phyloP scores from a whole-genome alignment of 2,329 filamentous ascomycete genomes.

The Phaeosphaeriaceae sp. region DNA sequence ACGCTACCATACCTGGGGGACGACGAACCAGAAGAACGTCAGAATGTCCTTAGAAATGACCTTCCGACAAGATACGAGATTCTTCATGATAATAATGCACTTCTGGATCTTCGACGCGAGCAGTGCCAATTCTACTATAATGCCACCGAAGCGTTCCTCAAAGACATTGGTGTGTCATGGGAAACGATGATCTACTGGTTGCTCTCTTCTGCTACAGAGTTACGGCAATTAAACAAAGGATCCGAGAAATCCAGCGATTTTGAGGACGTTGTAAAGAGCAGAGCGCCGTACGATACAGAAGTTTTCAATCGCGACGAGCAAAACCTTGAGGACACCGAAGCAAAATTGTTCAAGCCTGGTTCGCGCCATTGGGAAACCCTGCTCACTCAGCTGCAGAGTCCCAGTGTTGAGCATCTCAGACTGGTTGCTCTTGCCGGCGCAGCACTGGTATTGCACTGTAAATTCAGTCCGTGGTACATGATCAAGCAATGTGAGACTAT shows the following conservation, averaged over 20 bases:
- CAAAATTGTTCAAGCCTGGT: constrained; percentile 30
- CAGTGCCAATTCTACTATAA: constrained; percentile 46
- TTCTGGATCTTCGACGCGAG: constrained; percentile 44
- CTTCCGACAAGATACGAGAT: constrained; percentile 41
- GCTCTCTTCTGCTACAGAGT: constrained; percentile 34
- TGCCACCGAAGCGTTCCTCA: constrained; percentile 45
- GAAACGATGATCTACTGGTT: constrained; percentile 50
- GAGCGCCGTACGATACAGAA: constrained; percentile 34
- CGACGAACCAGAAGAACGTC: constrained; percentile 32
- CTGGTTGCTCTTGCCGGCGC: constrained; percentile 48
- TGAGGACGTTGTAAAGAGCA: constrained; percentile 20
- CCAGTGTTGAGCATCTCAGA: constrained; percentile 30
- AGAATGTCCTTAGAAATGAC: constrained; percentile 28
- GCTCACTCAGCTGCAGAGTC: constrained; percentile 36
- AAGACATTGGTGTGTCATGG: constrained; percentile 46
- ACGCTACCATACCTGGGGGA: constrained; percentile 42
- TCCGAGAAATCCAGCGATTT: constrained; percentile 10
- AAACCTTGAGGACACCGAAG: constrained; percentile 2
- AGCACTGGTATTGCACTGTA: constrained; percentile 43
- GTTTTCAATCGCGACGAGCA: constrained; percentile 16
- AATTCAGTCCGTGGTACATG: constrained; percentile 53
- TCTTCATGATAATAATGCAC: constrained; percentile 22
- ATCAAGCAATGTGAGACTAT: constrained; percentile 36
- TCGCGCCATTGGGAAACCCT: constrained; percentile 41
- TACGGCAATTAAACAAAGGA: constrained; percentile 20